Conservation (phyloP, 768 basidiomycete species). For the Udeniomyces megalosporus region DNA sequence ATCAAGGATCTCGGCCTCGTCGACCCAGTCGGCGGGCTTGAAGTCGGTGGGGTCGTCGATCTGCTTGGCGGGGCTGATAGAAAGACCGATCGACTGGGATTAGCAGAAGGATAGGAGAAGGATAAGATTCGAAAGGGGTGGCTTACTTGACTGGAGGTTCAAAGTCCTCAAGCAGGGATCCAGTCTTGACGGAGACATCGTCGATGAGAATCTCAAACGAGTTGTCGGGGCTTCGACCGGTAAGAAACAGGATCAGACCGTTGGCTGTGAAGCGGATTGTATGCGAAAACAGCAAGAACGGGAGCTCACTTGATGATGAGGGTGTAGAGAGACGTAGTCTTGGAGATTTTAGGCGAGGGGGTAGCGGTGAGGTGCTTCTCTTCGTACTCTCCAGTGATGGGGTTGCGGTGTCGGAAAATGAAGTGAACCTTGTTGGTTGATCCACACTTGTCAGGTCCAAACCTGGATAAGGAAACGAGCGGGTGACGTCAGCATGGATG, state of each 20-base stretch:
- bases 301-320: constrained; percentile 66
- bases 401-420: constrained; percentile 96
- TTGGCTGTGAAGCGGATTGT: background rate
- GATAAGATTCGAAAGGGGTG: too few species aligned
- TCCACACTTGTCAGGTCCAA: constrained; percentile 65
- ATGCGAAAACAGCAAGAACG: background rate
- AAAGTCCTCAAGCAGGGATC: constrained; percentile 83
- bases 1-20: constrained; percentile 68
- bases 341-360: constrained; percentile 72
- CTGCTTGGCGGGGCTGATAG: constrained; percentile 56
- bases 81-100: background rate
- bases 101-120: background rate
- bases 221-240: constrained; percentile 60
- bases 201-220: constrained; percentile 85
- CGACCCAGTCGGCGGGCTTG: constrained; percentile 90
- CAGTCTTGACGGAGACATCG: constrained; percentile 60
- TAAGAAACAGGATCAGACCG: background rate
- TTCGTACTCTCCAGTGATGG: constrained; percentile 77
- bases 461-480: constrained; percentile 49
- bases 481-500: constrained; percentile 5
- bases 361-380: constrained; percentile 85
- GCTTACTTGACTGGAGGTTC: constrained; percentile 64
- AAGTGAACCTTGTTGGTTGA: constrained; percentile 66
- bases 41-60: constrained; percentile 82
- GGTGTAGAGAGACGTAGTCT: constrained; percentile 85